phyloP scores from a whole-genome alignment of 495 filamentous ascomycete genomes.

The Podospora conica region DNA sequence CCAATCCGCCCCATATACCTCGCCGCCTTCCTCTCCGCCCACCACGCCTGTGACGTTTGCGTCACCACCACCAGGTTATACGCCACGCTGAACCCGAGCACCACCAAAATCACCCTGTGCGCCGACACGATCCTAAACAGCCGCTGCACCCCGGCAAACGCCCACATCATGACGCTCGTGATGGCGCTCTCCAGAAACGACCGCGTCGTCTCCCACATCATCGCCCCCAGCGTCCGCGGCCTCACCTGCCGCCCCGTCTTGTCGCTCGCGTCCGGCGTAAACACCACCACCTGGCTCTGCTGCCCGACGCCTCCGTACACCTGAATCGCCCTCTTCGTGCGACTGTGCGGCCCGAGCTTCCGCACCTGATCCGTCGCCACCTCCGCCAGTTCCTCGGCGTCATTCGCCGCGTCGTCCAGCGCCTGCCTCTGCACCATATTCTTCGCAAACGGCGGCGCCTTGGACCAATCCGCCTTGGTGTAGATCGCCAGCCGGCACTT shows the following conservation, averaged over 20 bases:
- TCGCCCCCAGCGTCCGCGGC: slow-evolving; percentile 58
- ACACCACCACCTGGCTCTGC: slow-evolving; percentile 59
- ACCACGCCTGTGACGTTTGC: slow-evolving; percentile 66
- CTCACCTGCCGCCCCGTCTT: slow-evolving; percentile 51
- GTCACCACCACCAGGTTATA: slow-evolving; percentile 68
- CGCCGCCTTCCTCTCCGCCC: slow-evolving; percentile 72
- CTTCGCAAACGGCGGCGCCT: slow-evolving; percentile 57
- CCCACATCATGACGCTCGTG: slow-evolving; percentile 67
- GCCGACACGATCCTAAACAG: slow-evolving; percentile 65
- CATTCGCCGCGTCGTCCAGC: slow-evolving; percentile 68
- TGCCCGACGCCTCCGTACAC: slow-evolving; percentile 85
- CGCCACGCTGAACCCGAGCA: slow-evolving; percentile 60
- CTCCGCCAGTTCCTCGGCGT: slow-evolving; percentile 79
- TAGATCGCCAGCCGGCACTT: slow-evolving; percentile 88
- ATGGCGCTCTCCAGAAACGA: slow-evolving; percentile 65
- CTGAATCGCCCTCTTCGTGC: slow-evolving; percentile 83
- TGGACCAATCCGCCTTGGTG: slow-evolving; percentile 79
- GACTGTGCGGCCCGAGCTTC: slow-evolving; percentile 70
- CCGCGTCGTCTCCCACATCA: slow-evolving; percentile 62
- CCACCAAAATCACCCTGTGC: slow-evolving; percentile 62
- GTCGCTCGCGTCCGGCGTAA: slow-evolving; percentile 44
- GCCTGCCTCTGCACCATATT: slow-evolving; percentile 76
- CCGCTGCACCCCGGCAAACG: slow-evolving; percentile 55
- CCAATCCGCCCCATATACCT: slow-evolving; percentile 76
- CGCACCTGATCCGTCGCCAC: slow-evolving; percentile 82